These are phyloP conservation scores for Calocybe cyanea DNA, from an alignment of 768 basidiomycete species.

Conservation along the genomic window DNA sequence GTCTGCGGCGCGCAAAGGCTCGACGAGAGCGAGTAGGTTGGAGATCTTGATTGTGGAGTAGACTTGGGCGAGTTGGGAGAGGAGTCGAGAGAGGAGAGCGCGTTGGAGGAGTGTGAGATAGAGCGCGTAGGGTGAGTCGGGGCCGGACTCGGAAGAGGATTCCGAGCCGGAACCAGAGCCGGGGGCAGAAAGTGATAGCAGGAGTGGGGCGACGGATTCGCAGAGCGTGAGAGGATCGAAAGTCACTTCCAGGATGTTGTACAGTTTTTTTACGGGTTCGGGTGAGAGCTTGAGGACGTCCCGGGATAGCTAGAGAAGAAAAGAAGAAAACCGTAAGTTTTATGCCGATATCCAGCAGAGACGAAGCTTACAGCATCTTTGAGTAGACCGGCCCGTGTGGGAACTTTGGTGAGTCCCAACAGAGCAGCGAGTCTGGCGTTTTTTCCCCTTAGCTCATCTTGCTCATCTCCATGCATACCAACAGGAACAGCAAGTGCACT, in stretches of 20 bases:
- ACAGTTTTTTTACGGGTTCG: constrained; percentile 67
- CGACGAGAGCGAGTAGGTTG: constrained; percentile 73
- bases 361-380: constrained; percentile 71
- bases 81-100: constrained; percentile 85
- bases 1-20: constrained; percentile 60
- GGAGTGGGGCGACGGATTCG: constrained; percentile 70
- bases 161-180: too few relatives aligned
- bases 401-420: constrained; percentile 77
- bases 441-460: constrained; percentile 54
- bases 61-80: constrained; percentile 88
- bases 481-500: constrained; percentile 93
- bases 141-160: constrained; percentile 4
- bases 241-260: constrained; percentile 85
- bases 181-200: constrained; percentile 43
- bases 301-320: constrained; percentile 57
- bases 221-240: constrained; percentile 92
- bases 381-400: constrained; percentile 82
- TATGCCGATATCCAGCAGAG: background rate
- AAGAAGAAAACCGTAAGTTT: constrained; percentile 7
- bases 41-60: constrained; percentile 83
- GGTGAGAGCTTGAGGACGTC: constrained; percentile 83
- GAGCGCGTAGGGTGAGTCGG: constrained; percentile 60
- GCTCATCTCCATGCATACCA: constrained; percentile 47
- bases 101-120: constrained; percentile 90
- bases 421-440: constrained; percentile 79